A percentile compares a stretch with the other conserved stretches of the same genome.
Evolutionary conservation across 2,329 filamentous ascomycete species (phyloP).

Genomic region (Cryphonectria naterciae): DNA sequence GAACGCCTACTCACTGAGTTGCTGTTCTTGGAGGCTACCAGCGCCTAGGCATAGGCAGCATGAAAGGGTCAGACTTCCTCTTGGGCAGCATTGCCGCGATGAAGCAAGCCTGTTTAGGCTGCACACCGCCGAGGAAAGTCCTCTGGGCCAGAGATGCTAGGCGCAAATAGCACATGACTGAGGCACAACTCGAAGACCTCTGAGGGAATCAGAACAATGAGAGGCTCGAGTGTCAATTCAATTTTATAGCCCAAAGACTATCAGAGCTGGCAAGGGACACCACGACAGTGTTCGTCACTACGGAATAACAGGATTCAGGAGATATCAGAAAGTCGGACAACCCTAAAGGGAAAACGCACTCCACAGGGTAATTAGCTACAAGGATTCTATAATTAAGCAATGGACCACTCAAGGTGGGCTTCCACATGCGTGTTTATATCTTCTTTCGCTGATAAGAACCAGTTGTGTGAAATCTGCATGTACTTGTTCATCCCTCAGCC

Average conservation of each 20-base stretch:
- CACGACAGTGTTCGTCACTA: not conserved
- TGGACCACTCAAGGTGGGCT: not conserved
- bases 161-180: not conserved
- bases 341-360: not conserved
- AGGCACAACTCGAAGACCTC: not conserved
- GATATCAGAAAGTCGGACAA: not conserved
- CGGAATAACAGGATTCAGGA: not conserved
- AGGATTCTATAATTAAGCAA: not conserved
- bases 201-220: not conserved
- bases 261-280: not conserved
- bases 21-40: not conserved
- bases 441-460: not conserved
- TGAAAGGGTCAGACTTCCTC: not conserved
- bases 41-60: not conserved
- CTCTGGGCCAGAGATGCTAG: not conserved
- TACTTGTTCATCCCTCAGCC: not conserved
- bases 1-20: not conserved
- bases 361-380: not conserved
- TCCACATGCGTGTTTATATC: not conserved
- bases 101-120: not conserved
- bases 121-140: not conserved
- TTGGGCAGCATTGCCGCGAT: not conserved
- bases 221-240: not conserved
- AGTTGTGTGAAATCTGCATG: not conserved
- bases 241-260: not conserved